Conservation (phyloP, 2,329 filamentous ascomycete species). For the Shiraia bambusicola region DNA sequence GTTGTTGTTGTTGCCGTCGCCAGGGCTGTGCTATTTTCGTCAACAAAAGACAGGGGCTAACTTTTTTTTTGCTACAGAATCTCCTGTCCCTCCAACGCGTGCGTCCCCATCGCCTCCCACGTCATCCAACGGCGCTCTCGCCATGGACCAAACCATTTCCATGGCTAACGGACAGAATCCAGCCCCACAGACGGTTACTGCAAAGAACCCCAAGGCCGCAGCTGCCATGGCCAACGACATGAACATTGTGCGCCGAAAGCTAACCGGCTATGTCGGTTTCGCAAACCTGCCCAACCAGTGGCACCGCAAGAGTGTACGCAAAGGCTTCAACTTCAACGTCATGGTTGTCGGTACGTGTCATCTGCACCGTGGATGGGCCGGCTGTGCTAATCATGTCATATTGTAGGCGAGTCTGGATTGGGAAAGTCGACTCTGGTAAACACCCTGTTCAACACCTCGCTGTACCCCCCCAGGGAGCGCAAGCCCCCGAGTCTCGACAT, state of each 20-base stretch:
- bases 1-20: conserved; percentile 10
- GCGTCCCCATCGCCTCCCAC: conserved; percentile 51
- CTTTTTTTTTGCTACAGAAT: conserved; percentile 35
- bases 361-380: neutral
- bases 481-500: conserved; percentile 97
- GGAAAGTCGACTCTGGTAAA: conserved; percentile 99
- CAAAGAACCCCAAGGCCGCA: conserved; percentile 63
- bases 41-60: conserved; percentile 30
- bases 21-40: conserved; percentile 1
- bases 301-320: conserved; percentile 99
- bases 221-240: conserved; percentile 56
- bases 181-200: conserved; percentile 61
- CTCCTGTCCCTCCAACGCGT: conserved; percentile 47
- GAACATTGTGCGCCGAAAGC: conserved; percentile 97
- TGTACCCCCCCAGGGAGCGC: conserved; percentile 98
- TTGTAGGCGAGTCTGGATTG: conserved; percentile 90
- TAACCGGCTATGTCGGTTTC: conserved; percentile 98
- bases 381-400: conserved; percentile 15
- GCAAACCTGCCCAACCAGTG: conserved; percentile 99
- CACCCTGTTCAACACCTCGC: conserved; percentile 98
- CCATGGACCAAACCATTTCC: conserved; percentile 60
- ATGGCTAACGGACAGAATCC: conserved; percentile 52
- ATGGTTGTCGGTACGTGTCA: conserved; percentile 93
- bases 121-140: conserved; percentile 56
- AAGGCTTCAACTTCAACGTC: conserved; percentile 99